Evolutionary conservation across 805 yeast species (phyloP).

Genomic region (Candida golubevii): DNA sequence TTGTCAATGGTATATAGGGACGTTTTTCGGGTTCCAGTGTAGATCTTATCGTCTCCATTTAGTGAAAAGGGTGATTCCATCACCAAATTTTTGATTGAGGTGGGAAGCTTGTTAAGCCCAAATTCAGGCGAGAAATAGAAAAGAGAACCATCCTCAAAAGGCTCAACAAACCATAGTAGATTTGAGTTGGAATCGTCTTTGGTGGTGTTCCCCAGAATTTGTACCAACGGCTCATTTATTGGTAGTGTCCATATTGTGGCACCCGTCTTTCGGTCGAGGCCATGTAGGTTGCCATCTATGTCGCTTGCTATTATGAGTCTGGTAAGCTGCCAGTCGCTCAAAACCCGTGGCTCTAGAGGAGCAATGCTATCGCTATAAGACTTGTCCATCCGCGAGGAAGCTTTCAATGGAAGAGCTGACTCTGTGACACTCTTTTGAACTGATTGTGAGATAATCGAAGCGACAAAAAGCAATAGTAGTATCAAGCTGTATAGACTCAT

Average conservation of each 20-base stretch:
- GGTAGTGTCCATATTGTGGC: constrained; percentile 70
- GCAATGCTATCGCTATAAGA: constrained; percentile 17
- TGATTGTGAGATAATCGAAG: constrained; percentile 1
- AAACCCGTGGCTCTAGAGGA: constrained; percentile 36
- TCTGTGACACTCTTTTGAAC: neutral
- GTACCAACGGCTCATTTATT: constrained; percentile 60
- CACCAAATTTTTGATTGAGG: constrained; percentile 73
- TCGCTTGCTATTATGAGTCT: constrained; percentile 69
- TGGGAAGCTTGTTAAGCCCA: constrained; percentile 80
- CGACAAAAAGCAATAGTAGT: neutral
- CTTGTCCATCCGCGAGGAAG: neutral
- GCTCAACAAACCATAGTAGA: constrained; percentile 84
- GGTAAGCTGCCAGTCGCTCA: constrained; percentile 48
- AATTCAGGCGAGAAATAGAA: constrained; percentile 70
- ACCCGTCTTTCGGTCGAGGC: constrained; percentile 72
- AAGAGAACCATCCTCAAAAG: constrained; percentile 76
- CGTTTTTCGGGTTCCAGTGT: constrained; percentile 80
- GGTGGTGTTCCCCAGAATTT: constrained; percentile 22
- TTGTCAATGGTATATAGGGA: constrained; percentile 72
- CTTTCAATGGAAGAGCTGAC: neutral
- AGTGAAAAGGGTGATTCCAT: constrained; percentile 82
- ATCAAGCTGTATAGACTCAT: neutral
- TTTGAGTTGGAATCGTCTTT: constrained; percentile 19
- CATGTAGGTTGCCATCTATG: constrained; percentile 84
- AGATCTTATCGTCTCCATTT: constrained; percentile 70